Evolutionary conservation across 1,139 yeast species (phyloP).

Genomic region (Pichia sp.): DNA sequence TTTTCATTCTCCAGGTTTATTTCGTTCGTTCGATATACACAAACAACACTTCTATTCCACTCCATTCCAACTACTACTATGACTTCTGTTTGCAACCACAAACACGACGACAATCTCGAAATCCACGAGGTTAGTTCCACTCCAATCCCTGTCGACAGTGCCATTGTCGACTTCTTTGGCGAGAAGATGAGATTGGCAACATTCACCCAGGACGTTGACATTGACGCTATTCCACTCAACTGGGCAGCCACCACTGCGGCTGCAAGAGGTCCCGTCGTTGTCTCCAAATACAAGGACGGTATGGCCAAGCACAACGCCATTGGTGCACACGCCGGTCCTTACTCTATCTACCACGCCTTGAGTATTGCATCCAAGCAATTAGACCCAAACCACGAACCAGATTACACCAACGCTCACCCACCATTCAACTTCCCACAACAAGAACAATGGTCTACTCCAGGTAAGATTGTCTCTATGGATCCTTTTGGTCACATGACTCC

Average conservation of each 20-base stretch:
- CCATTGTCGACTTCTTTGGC: conserved; percentile 34
- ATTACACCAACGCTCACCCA: conserved; percentile 61
- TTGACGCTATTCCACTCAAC: conserved; percentile 44
- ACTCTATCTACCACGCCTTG: conserved; percentile 58
- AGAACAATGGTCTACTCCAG: conserved; percentile 50
- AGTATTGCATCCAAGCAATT: conserved; percentile 57
- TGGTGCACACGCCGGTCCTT: conserved; percentile 63
- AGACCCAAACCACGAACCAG: conserved; percentile 50
- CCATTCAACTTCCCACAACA: conserved; percentile 51
- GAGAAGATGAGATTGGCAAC: conserved; percentile 45
- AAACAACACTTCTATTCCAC: no score
- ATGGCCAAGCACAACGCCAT: conserved; percentile 46
- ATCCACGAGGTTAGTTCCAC: conserved; percentile 14
- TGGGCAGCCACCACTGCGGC: conserved; percentile 51
- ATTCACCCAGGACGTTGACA: conserved; percentile 46
- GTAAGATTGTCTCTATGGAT: conserved; percentile 60
- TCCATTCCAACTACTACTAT: not conserved
- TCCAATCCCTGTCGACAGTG: conserved; percentile 14
- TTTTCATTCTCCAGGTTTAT: not conserved
- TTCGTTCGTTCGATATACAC: not conserved
- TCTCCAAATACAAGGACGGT: conserved; percentile 50
- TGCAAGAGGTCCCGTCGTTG: conserved; percentile 56
- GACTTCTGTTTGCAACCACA: conserved; percentile 9
- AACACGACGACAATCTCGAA: conserved; percentile 5
- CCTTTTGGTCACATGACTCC: conserved; percentile 64